Evolutionary conservation across 129 eudicot genomes (phyloP).

Genomic region (Logfia minima): DNA sequence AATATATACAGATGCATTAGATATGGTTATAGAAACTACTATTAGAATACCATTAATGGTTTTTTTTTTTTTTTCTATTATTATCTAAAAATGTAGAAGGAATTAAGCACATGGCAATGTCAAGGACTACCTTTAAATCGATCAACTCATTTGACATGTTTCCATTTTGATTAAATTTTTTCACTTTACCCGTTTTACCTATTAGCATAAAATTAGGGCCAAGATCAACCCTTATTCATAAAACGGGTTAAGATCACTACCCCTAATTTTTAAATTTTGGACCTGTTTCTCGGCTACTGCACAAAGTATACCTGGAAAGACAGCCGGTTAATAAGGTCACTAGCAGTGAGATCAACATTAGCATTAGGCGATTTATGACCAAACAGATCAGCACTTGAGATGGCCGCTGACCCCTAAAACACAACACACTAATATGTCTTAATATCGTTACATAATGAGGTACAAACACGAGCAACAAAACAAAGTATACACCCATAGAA

Average conservation of each 20-base stretch:
- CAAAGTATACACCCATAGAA: too few species aligned
- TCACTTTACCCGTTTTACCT: background rate
- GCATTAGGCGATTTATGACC: slow-evolving; percentile 42
- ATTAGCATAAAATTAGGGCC: background rate
- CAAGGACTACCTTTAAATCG: background rate
- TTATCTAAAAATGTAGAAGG: too few species aligned
- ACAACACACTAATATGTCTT: background rate
- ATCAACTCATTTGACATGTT: background rate
- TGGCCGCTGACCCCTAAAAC: slow-evolving; percentile 61
- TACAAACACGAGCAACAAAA: background rate
- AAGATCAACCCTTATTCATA: background rate
- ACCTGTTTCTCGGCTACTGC: background rate
- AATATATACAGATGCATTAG: too few species aligned
- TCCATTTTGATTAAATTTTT: background rate
- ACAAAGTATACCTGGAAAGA: slow-evolving; percentile 70
- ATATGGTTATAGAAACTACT: background rate
- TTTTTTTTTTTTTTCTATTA: too few species aligned
- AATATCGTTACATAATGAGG: background rate
- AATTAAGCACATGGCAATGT: background rate
- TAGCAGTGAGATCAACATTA: slow-evolving; percentile 55
- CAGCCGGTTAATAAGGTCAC: slow-evolving; percentile 68
- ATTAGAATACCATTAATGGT: too few species aligned
- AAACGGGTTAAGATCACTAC: background rate
- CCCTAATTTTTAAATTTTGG: background rate
- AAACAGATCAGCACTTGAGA: slow-evolving; percentile 88